Evolutionary conservation across 768 basidiomycete genomes (phyloP), one percentile per base, ranked within the genome.

Genomic region (Termitomyces eurrhizus): DNA sequence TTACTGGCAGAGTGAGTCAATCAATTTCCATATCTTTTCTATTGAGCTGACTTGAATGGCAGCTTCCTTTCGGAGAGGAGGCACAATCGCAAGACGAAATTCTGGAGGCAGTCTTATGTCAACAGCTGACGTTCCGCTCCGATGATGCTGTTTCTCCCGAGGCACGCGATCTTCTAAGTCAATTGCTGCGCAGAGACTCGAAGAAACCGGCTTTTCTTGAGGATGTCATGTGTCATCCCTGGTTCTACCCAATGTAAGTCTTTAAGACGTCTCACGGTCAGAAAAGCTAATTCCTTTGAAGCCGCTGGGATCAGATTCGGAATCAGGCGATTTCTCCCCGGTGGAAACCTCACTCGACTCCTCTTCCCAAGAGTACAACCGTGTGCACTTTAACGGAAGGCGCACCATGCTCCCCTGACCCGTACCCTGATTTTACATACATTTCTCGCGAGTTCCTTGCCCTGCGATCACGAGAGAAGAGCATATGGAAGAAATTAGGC

Each of bases 51-150:
- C 32, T n/a, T 13, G 1, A 14, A 18, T 51, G 32, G 7, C 26
- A 65, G 64, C 36, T 63, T 6, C 64, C 64, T 1, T 65, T 65
- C 6, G 64, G 64, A 7, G 44, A 57, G 1, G 32, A 36, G 24
- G 53, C 54, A 7, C 29, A 32, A 6, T 56, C 55, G 4, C 32
- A 39, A 1, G 48, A 56, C 4, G 51, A 52, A 13, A 48, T 58
- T 1, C 37, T 50, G 1, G 41, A 54, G 11, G 45, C 59, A 2
- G 59, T 61, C 11, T 7, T 65, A 1, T 36, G 48, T 7, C 59
- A 60, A 26, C 33, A 56, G 7, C 13, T 65, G 2, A 18, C 14
- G 1, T 65, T 65, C 50, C 46, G 35, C 14, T 18, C 14, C 1
- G 37, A 18, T 4, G 64, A 65, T 37, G 8, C 24, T 7, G 26